A percentile compares a stretch with the other conserved stretches of the same genome.
These are phyloP conservation scores for Balamuthia mandrillaris DNA, from an alignment of 208 protist species.

Conservation along the genomic window DNA sequence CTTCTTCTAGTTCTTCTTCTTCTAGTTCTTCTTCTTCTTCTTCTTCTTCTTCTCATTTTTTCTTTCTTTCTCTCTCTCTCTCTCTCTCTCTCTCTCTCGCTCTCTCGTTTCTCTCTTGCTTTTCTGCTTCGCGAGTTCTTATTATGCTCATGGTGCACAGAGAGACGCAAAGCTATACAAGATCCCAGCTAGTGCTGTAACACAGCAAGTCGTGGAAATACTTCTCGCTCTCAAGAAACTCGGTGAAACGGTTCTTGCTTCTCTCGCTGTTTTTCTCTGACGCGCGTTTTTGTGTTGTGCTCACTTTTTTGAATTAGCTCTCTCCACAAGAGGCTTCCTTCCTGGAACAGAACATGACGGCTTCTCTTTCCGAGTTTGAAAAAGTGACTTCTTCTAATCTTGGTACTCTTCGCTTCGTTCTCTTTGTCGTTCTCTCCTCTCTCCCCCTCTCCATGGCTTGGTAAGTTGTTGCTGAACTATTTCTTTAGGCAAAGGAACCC, in stretches of 20 bases:
- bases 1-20: not conserved
- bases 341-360: slow-evolving; percentile 47
- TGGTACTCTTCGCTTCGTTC: not conserved
- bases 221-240: slow-evolving; percentile 70
- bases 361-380: not conserved
- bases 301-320: slow-evolving; percentile 37
- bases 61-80: too few species aligned
- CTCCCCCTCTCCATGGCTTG: not conserved
- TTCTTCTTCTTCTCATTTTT: too few species aligned
- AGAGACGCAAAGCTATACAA: slow-evolving; percentile 63
- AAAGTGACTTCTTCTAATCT: not conserved
- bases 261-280: not conserved
- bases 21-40: too few species aligned
- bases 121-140: too few species aligned
- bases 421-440: not conserved
- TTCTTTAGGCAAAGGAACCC: slow-evolving; percentile 20
- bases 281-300: not conserved
- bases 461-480: not conserved
- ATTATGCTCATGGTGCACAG: not conserved
- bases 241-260: slow-evolving; percentile 48
- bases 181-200: slow-evolving; percentile 46
- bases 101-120: not conserved
- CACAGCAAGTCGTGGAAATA: slow-evolving; percentile 63
- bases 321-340: slow-evolving; percentile 58
- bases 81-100: not conserved